A percentile compares a stretch with the other conserved stretches of the same genome.
These are phyloP conservation scores for Thielaviopsis euricoi DNA, from an alignment of 2,329 filamentous ascomycete species.

Conservation along the genomic window DNA sequence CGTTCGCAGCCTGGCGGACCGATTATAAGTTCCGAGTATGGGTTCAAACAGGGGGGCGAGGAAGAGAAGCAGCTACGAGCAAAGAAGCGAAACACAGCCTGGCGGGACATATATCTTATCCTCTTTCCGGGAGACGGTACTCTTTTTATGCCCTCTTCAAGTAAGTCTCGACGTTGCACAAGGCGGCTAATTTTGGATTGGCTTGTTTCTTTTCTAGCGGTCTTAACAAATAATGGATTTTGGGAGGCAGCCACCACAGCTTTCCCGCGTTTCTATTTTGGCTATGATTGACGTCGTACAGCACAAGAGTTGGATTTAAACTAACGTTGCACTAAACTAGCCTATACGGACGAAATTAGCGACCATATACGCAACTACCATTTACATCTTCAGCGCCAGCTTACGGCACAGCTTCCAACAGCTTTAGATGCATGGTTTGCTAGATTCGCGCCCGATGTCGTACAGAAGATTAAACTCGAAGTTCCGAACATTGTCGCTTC, in stretches of 20 bases:
- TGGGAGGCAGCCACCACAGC: neutral
- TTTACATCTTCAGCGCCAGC: slow-evolving; percentile 1
- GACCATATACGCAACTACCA: slow-evolving; percentile 7
- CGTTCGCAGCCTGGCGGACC: neutral
- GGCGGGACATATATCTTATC: slow-evolving; percentile 9
- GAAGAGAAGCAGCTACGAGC: slow-evolving; percentile 7
- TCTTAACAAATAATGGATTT: neutral
- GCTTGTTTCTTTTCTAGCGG: neutral
- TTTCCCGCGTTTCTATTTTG: neutral
- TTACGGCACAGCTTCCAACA: neutral
- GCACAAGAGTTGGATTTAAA: neutral
- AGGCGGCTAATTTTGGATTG: neutral
- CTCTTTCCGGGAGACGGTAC: slow-evolving; percentile 5
- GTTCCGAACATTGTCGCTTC: neutral
- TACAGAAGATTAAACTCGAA: neutral
- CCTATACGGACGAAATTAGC: slow-evolving; percentile 3
- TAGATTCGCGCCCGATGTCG: neutral
- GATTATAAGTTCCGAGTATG: neutral
- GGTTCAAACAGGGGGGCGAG: slow-evolving; percentile 1
- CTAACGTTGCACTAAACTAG: slow-evolving; percentile 3
- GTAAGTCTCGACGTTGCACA: slow-evolving; percentile 3
- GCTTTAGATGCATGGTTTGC: neutral
- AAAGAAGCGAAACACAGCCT: slow-evolving; percentile 9
- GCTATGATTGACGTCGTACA: neutral
- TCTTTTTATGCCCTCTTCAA: slow-evolving; percentile 4